Evolutionary conservation across 805 yeast genomes (phyloP).

Genomic region (Cyberlindnera samutprakarnensis): DNA sequence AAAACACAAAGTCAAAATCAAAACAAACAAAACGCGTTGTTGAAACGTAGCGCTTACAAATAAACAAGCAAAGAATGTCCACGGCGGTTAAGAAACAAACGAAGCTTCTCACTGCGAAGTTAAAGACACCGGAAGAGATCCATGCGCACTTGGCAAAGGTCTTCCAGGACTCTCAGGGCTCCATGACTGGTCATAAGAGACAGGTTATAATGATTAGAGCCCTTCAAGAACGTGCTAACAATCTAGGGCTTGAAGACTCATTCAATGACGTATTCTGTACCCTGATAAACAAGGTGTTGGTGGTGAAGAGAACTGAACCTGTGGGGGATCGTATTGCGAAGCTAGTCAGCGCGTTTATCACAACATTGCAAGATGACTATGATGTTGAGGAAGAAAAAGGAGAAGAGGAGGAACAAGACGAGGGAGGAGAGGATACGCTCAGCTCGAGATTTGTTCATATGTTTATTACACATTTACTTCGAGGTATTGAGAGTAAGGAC

Average conservation of each 20-base stretch:
- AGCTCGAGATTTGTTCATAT: slow-evolving; percentile 49
- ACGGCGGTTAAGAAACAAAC: slow-evolving; percentile 6
- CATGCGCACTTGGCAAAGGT: slow-evolving; percentile 49
- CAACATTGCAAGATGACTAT: slow-evolving; percentile 30
- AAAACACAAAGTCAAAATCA: too few relatives aligned
- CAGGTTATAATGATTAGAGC: slow-evolving; percentile 56
- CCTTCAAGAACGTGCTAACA: slow-evolving; percentile 48
- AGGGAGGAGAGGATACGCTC: slow-evolving; percentile 30
- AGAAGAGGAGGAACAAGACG: slow-evolving; percentile 27
- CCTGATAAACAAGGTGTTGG: slow-evolving; percentile 56
- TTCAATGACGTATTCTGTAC: slow-evolving; percentile 57
- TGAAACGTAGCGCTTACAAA: background rate
- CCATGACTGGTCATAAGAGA: slow-evolving; percentile 71
- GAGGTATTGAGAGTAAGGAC: slow-evolving; percentile 73
- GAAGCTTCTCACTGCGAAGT: slow-evolving; percentile 7
- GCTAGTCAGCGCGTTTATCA: slow-evolving; percentile 52
- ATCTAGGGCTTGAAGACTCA: slow-evolving; percentile 43
- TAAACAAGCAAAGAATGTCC: too few relatives aligned
- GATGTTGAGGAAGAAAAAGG: slow-evolving; percentile 27
- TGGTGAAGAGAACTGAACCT: slow-evolving; percentile 59
- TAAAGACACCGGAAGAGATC: slow-evolving; percentile 29
- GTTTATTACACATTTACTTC: slow-evolving; percentile 58
- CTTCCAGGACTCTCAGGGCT: slow-evolving; percentile 73
- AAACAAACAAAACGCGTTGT: too few relatives aligned
- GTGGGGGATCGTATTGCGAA: slow-evolving; percentile 74